Percentiles rank a stretch among this genome's conserved stretches.
phyloP scores from a whole-genome alignment of 208 protist genomes.

The Trypanosoma caninum region DNA sequence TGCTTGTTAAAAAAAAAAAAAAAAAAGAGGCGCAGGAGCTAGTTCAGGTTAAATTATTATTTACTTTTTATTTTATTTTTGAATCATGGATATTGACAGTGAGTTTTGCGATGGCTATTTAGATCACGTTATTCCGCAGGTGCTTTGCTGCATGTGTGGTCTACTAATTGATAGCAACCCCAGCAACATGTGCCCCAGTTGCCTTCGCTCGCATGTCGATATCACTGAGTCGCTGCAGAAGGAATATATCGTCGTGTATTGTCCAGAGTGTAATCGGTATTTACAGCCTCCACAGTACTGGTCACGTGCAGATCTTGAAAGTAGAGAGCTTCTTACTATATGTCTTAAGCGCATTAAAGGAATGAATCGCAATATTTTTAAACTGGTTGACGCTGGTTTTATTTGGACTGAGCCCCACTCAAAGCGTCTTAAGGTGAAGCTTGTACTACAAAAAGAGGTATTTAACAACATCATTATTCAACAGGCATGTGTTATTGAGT shows the following conservation, averaged over 20 bases:
- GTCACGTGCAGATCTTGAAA: slow-evolving; percentile 95
- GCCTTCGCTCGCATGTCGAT: slow-evolving; percentile 95
- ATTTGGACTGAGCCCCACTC: slow-evolving; percentile 99
- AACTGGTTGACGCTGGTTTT: slow-evolving; percentile 98
- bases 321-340: slow-evolving; percentile 96
- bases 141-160: slow-evolving; percentile 97
- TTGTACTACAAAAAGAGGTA: slow-evolving; percentile 99
- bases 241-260: slow-evolving; percentile 94
- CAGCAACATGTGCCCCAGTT: slow-evolving; percentile 99
- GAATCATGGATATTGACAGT: slow-evolving; percentile 51
- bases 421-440: slow-evolving; percentile 97
- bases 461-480: slow-evolving; percentile 96
- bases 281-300: slow-evolving; percentile 97
- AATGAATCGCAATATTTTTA: slow-evolving; percentile 88
- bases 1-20: background rate
- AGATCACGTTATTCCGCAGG: slow-evolving; percentile 52
- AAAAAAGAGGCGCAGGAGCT: background rate
- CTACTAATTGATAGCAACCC: slow-evolving; percentile 96
- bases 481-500: slow-evolving; percentile 97
- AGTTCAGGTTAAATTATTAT: background rate
- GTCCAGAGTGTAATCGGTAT: slow-evolving; percentile 94
- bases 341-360: slow-evolving; percentile 97
- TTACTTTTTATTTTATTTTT: background rate
- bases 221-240: slow-evolving; percentile 98
- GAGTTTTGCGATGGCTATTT: slow-evolving; percentile 28